These are phyloP conservation scores for Gyrodon lividus DNA, from an alignment of 768 basidiomycete species.

Conservation along the genomic window DNA sequence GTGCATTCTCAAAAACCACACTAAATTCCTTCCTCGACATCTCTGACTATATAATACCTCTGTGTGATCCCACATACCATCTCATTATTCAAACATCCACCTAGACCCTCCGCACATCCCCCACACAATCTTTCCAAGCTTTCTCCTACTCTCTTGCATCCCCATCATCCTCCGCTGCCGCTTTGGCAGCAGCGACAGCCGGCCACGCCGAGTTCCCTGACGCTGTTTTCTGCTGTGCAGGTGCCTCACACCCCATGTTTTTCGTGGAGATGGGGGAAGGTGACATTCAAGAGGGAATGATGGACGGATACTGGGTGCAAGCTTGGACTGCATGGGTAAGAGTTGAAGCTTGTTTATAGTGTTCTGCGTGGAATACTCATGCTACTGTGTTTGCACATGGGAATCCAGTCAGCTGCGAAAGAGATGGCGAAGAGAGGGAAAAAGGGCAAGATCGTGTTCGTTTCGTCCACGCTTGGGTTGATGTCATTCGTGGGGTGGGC, in stretches of 20 bases:
- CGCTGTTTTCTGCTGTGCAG: conserved; percentile 78
- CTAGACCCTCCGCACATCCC: conserved; percentile 52
- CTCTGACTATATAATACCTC: no score
- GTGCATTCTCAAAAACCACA: no score
- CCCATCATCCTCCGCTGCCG: conserved; percentile 51
- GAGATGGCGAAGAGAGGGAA: conserved; percentile 56
- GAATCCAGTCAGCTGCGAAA: conserved; percentile 59
- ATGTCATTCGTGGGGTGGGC: conserved; percentile 78
- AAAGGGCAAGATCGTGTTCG: conserved; percentile 72
- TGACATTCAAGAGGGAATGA: conserved; percentile 49
- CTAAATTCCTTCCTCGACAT: no score
- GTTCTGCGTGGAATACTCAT: neutral
- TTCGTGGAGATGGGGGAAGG: conserved; percentile 68
- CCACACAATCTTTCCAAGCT: conserved; percentile 58
- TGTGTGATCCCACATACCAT: neutral
- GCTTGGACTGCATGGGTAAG: conserved; percentile 52
- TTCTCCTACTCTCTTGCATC: conserved; percentile 67
- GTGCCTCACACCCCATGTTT: conserved; percentile 66
- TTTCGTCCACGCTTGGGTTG: conserved; percentile 72
- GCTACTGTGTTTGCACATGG: neutral
- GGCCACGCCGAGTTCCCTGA: conserved; percentile 67
- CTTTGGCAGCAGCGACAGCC: conserved; percentile 59
- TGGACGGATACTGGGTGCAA: conserved; percentile 32
- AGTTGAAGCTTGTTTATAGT: neutral
- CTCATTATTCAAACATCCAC: neutral